These are phyloP conservation scores for Paecilomyces variotii DNA, from an alignment of 2,329 filamentous ascomycete species.

Conservation along the genomic window DNA sequence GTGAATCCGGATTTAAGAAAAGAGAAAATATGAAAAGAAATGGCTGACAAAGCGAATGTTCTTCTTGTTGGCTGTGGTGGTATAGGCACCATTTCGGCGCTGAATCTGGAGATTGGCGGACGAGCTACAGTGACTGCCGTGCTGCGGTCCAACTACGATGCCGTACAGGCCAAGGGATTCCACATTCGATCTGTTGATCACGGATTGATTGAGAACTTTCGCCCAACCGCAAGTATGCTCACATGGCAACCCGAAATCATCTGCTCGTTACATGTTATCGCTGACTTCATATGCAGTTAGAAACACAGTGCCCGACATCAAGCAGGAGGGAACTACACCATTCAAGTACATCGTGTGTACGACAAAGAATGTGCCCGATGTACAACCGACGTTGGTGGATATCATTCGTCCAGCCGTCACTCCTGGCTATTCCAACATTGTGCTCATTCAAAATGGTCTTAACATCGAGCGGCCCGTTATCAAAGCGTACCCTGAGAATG, in stretches of 20 bases:
- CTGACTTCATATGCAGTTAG: too few species aligned
- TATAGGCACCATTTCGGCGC: slow-evolving; percentile 51
- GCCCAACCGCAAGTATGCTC: too few species aligned
- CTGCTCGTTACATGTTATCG: too few species aligned
- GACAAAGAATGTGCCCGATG: slow-evolving; percentile 53
- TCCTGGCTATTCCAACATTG: slow-evolving; percentile 41
- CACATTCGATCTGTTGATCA: slow-evolving; percentile 50
- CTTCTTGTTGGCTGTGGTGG: slow-evolving; percentile 51
- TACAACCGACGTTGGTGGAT: slow-evolving; percentile 41
- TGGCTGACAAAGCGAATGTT: slow-evolving; percentile 24
- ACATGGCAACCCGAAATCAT: too few species aligned
- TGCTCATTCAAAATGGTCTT: slow-evolving; percentile 52
- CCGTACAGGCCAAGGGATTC: slow-evolving; percentile 45
- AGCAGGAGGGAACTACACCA: too few species aligned
- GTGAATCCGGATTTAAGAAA: too few species aligned
- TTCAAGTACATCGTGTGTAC: slow-evolving; percentile 51
- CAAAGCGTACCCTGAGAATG: slow-evolving; percentile 42
- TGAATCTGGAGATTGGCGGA: slow-evolving; percentile 46
- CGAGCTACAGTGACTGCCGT: slow-evolving; percentile 47
- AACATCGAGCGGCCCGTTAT: slow-evolving; percentile 51
- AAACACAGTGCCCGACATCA: too few species aligned
- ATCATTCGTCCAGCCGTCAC: slow-evolving; percentile 46
- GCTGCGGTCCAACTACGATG: slow-evolving; percentile 49
- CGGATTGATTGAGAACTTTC: slow-evolving; percentile 21
- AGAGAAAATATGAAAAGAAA: too few species aligned